Evolutionary conservation across 1,139 yeast genomes (phyloP).

Genomic region (Saccharomyces hybrid): DNA sequence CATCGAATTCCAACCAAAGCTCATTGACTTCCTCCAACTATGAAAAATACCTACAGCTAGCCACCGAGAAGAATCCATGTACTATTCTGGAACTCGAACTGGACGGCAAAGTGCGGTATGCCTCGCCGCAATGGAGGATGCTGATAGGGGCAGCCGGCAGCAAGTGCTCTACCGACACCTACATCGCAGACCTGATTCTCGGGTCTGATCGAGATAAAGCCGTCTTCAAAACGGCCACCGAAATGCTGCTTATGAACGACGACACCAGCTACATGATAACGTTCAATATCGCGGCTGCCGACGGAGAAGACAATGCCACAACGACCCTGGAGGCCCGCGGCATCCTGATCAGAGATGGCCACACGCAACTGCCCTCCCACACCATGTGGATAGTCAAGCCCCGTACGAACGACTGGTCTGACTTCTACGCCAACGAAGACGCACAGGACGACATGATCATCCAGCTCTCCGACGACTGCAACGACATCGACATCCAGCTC

Average conservation of each 20-base stretch:
- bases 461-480: slow-evolving; percentile 50
- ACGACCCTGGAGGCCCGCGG: slow-evolving; percentile 92
- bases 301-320: slow-evolving; percentile 37
- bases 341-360: slow-evolving; percentile 66
- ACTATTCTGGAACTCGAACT: slow-evolving; percentile 79
- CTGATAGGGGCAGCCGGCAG: slow-evolving; percentile 46
- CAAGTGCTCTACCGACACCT: slow-evolving; percentile 16
- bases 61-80: slow-evolving; percentile 66
- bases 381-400: slow-evolving; percentile 93
- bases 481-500: slow-evolving; percentile 48
- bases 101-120: slow-evolving; percentile 66
- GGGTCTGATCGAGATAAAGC: slow-evolving; percentile 60
- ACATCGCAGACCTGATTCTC: slow-evolving; percentile 56
- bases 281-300: slow-evolving; percentile 33
- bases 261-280: slow-evolving; percentile 63
- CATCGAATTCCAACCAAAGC: not conserved
- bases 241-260: slow-evolving; percentile 65
- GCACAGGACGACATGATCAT: slow-evolving; percentile 43
- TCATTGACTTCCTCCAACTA: slow-evolving; percentile 21
- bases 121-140: slow-evolving; percentile 69
- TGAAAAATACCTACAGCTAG: slow-evolving; percentile 32
- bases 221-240: slow-evolving; percentile 64
- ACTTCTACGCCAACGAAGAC: slow-evolving; percentile 1
- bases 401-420: slow-evolving; percentile 42
- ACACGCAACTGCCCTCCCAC: slow-evolving; percentile 54